These are phyloP conservation scores for Cladosporium phlei DNA, from an alignment of 2,329 filamentous ascomycete species.

Conservation along the genomic window DNA sequence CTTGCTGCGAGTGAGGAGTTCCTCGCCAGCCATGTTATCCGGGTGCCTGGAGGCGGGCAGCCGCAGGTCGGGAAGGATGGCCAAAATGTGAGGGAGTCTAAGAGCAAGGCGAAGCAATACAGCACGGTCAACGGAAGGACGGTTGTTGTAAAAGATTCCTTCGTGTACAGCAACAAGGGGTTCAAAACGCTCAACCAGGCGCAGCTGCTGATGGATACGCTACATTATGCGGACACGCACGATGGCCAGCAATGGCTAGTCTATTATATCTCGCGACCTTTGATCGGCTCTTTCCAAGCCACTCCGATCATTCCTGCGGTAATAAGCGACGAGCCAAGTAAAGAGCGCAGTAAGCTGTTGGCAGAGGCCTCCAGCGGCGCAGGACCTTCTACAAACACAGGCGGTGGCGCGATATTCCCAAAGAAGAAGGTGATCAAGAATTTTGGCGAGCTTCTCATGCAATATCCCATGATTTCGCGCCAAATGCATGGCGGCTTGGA, in stretches of 20 bases:
- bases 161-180: conserved; percentile 96
- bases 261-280: conserved; percentile 87
- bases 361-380: conserved; percentile 23
- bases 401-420: conserved; percentile 35
- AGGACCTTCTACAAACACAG: conserved; percentile 39
- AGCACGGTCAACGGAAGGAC: conserved; percentile 88
- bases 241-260: conserved; percentile 92
- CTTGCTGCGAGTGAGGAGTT: conserved; percentile 89
- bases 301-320: conserved; percentile 64
- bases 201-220: conserved; percentile 73
- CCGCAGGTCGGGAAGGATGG: conserved; percentile 37
- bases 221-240: conserved; percentile 85
- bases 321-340: conserved; percentile 33
- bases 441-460: conserved; percentile 82
- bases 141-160: conserved; percentile 88
- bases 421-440: conserved; percentile 86
- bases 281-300: conserved; percentile 79
- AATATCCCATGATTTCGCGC: conserved; percentile 90
- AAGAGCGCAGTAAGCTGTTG: conserved; percentile 29
- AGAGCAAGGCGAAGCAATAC: conserved; percentile 91
- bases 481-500: conserved; percentile 95
- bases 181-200: conserved; percentile 91
- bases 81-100: conserved; percentile 67
- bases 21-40: conserved; percentile 90
- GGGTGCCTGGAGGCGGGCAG: conserved; percentile 58